A percentile compares a stretch with the other conserved stretches of the same genome.
Conservation (phyloP, 2,329 filamentous ascomycete genomes). For the Apiospora hydei region DNA sequence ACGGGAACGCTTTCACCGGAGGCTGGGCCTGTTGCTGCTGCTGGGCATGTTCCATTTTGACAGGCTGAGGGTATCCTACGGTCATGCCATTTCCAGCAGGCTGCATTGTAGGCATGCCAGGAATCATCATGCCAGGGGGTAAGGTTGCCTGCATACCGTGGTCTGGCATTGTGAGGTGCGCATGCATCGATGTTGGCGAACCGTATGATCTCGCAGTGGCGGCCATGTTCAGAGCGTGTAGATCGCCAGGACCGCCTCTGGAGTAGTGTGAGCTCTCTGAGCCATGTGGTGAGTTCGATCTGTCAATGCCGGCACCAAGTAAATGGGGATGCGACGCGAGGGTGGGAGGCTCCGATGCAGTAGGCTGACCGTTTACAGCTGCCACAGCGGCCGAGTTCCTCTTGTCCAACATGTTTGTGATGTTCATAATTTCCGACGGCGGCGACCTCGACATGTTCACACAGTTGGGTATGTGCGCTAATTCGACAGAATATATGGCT, state of each 20-base stretch:
- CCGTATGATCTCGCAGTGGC: slow-evolving; percentile 56
- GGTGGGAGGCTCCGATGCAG: slow-evolving; percentile 30
- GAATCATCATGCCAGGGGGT: slow-evolving; percentile 49
- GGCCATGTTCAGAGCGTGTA: slow-evolving; percentile 49
- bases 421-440: slow-evolving; percentile 43
- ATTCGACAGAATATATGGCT: not conserved
- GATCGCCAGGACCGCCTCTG: slow-evolving; percentile 37
- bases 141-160: slow-evolving; percentile 44
- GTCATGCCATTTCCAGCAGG: slow-evolving; percentile 37
- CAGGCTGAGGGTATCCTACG: slow-evolving; percentile 48
- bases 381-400: slow-evolving; percentile 39
- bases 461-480: not conserved
- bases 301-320: slow-evolving; percentile 51
- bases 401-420: slow-evolving; percentile 43
- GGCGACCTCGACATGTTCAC: slow-evolving; percentile 41
- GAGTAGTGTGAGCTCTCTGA: slow-evolving; percentile 67
- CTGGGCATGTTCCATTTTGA: slow-evolving; percentile 46
- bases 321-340: slow-evolving; percentile 40
- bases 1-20: slow-evolving; percentile 78
- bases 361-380: slow-evolving; percentile 32
- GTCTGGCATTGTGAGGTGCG: slow-evolving; percentile 55
- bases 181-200: slow-evolving; percentile 61
- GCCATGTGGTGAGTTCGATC: slow-evolving; percentile 64
- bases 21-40: slow-evolving; percentile 36
- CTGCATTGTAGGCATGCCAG: slow-evolving; percentile 47